Conservation (phyloP, 176 grass and related monocot genomes). For the Raddia distichophylla region DNA sequence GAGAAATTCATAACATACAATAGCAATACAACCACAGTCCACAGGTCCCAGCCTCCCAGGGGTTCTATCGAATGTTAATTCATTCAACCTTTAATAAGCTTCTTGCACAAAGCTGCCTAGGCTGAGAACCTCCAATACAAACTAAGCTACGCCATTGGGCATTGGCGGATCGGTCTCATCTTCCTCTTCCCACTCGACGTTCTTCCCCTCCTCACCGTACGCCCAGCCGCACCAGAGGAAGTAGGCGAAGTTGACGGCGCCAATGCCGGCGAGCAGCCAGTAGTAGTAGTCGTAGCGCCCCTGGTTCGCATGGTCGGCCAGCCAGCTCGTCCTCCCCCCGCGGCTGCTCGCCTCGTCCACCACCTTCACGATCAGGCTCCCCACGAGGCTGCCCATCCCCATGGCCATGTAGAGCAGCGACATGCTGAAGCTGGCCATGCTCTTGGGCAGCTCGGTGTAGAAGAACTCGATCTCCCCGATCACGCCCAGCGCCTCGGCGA, state of each 20-base stretch:
- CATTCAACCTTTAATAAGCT: neutral
- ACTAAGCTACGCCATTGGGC: slow-evolving; percentile 17
- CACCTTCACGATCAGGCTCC: slow-evolving; percentile 39
- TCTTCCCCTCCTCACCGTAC: slow-evolving; percentile 60
- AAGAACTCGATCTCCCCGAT: slow-evolving; percentile 76
- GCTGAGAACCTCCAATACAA: neutral
- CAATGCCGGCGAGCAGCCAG: slow-evolving; percentile 52
- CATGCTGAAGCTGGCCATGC: slow-evolving; percentile 67
- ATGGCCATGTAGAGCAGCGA: slow-evolving; percentile 54
- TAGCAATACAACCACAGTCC: neutral
- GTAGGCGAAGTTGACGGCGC: slow-evolving; percentile 37
- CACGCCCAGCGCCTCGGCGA: slow-evolving; percentile 59
- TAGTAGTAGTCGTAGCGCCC: slow-evolving; percentile 68
- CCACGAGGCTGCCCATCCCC: slow-evolving; percentile 44
- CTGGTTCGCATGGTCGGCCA: slow-evolving; percentile 42
- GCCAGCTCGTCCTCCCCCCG: slow-evolving; percentile 44
- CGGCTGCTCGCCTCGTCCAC: slow-evolving; percentile 31
- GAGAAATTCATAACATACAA: neutral
- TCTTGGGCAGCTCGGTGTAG: slow-evolving; percentile 64
- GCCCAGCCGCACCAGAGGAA: slow-evolving; percentile 58
- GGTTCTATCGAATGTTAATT: neutral
- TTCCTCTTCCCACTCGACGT: slow-evolving; percentile 55
- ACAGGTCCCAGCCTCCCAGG: neutral
- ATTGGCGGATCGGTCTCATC: neutral
- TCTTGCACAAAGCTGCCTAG: neutral